These are phyloP conservation scores for Hypoxylon intermedium DNA, from an alignment of 495 filamentous ascomycete genomes.

Conservation along the genomic window DNA sequence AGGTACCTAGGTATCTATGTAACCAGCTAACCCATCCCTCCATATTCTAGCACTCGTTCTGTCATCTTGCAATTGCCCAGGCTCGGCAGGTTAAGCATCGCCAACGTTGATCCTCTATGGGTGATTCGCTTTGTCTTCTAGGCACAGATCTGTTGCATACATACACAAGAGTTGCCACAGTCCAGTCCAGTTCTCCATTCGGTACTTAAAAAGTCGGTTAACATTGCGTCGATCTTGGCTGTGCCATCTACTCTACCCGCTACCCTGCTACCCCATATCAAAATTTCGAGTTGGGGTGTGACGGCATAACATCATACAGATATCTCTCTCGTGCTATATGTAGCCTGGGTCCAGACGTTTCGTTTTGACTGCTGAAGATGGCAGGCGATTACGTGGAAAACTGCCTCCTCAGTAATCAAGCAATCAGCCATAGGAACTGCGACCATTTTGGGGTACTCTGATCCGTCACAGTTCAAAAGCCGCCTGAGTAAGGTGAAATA, in stretches of 20 bases:
- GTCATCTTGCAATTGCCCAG: neutral
- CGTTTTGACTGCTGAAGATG: neutral
- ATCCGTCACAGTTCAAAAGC: neutral
- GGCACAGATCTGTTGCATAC: conserved; percentile 1
- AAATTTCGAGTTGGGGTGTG: neutral
- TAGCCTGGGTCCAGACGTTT: no score
- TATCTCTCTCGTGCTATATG: no score
- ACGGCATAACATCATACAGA: neutral
- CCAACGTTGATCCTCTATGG: conserved; percentile 14
- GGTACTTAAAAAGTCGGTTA: neutral
- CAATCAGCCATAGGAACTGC: neutral
- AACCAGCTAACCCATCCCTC: no score
- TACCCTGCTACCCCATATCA: no score
- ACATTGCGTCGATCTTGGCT: conserved; percentile 1
- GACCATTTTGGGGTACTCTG: neutral
- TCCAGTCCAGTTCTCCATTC: conserved; percentile 7
- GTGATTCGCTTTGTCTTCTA: conserved; percentile 2
- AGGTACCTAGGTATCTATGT: no score
- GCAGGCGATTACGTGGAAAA: neutral
- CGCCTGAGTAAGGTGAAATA: conserved; percentile 1
- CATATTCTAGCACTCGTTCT: neutral
- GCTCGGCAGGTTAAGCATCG: conserved; percentile 21
- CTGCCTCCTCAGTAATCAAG: conserved; percentile 3
- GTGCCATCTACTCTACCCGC: neutral
- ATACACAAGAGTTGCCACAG: conserved; percentile 20